Evolutionary conservation across 805 yeast species (phyloP), one percentile per base, ranked within the genome.

Genomic region (Metahyphopichia silvanorum): DNA sequence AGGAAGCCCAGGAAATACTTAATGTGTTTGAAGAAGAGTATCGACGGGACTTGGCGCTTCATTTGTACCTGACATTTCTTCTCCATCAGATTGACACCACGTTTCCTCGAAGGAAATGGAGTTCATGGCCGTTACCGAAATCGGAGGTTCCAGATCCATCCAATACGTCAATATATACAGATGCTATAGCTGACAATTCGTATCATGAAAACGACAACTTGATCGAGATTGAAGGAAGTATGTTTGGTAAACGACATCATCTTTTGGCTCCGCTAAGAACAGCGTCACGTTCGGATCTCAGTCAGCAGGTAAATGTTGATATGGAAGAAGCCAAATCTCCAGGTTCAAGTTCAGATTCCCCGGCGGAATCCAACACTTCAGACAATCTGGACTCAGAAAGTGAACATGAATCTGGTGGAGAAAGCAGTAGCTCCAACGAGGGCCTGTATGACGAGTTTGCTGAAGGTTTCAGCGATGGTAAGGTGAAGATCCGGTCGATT

Each of bases 11-110:
- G 16, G 51, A 46, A 25, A 44, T 53, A 5, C 35, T 61, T n/a
- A 44, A 51, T 9, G 23, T 44, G 6, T 29, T 79, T 16, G 86
- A 82, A 42, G 60, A 60, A 10, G 67, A 68, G 2, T 74, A 69
- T 38, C 54, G 78, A 20, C 54, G 55, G 9, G 88, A 85, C 53
- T 55, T 84, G 19, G 71, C 82, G 1, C 47, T 76, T 2, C 95
- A 85, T 55, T 54, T 86, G 3, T 85, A 82, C 50, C 71, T 83
- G 16, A 50, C 79, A 0, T 63, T 64, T 37, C 57, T 84, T 18
- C 52, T 69, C 33, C 71, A 58, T 35, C 55, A 46, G 27, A 57
- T 57, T 31, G 57, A 56, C 53, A 62, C 53, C 32, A 22, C 34
- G 38, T 63, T 63, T 57, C 71, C 72, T 27, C 31, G 40, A 32